phyloP scores from a whole-genome alignment of 2,329 filamentous ascomycete genomes.

The Cadophora luteo-olivacea region DNA sequence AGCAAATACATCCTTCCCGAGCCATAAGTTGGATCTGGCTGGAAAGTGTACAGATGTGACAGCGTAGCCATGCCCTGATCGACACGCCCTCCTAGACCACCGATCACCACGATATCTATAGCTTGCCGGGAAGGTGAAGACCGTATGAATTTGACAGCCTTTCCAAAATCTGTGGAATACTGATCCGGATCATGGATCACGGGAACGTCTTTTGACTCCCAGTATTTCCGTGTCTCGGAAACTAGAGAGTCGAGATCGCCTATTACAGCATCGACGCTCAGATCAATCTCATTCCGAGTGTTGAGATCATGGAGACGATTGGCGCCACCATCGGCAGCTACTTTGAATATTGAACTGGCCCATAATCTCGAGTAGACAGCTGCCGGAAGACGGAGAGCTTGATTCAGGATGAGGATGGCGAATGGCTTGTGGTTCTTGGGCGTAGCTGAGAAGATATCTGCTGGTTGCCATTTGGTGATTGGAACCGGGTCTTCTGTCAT shows the following conservation, averaged over 20 bases:
- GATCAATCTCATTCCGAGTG: slow-evolving; percentile 53
- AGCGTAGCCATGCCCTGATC: slow-evolving; percentile 92
- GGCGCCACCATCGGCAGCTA: slow-evolving; percentile 92
- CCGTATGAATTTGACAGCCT: slow-evolving; percentile 71
- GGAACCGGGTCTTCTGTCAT: background rate
- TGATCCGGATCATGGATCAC: slow-evolving; percentile 80
- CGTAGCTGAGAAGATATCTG: slow-evolving; percentile 39
- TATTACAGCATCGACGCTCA: slow-evolving; percentile 74
- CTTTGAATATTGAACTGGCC: slow-evolving; percentile 60
- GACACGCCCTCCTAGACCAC: slow-evolving; percentile 86
- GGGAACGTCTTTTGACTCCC: slow-evolving; percentile 54
- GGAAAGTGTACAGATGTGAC: slow-evolving; percentile 78
- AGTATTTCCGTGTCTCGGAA: slow-evolving; percentile 61
- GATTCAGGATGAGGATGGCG: slow-evolving; percentile 65
- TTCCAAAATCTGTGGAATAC: slow-evolving; percentile 89
- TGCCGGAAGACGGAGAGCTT: slow-evolving; percentile 57
- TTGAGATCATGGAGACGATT: slow-evolving; percentile 68
- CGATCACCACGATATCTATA: slow-evolving; percentile 77
- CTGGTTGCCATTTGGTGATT: slow-evolving; percentile 46
- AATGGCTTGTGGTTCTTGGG: slow-evolving; percentile 44
- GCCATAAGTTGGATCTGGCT: slow-evolving; percentile 55
- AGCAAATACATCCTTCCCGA: slow-evolving; percentile 76
- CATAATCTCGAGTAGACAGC: slow-evolving; percentile 44
- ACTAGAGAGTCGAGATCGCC: slow-evolving; percentile 90
- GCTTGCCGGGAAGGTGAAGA: slow-evolving; percentile 31